These are phyloP conservation scores for Orbilia brochopaga DNA, from an alignment of 2,329 filamentous ascomycete genomes.

Conservation along the genomic window DNA sequence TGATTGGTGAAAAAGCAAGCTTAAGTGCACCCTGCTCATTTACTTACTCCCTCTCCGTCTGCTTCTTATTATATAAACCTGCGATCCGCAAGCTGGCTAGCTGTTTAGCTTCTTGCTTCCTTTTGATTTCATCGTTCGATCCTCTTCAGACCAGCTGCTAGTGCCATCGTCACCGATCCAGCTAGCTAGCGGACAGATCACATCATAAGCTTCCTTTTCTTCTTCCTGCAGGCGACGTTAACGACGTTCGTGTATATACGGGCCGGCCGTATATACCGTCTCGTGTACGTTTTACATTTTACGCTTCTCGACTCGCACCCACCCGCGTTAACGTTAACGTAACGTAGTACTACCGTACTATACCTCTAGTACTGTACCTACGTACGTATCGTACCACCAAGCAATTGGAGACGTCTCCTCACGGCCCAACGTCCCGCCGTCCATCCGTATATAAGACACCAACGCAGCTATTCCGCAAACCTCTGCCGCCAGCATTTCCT, in stretches of 20 bases:
- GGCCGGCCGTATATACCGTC: slow-evolving; percentile 33
- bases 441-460: slow-evolving; percentile 11
- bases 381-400: not conserved
- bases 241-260: slow-evolving; percentile 14
- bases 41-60: not conserved
- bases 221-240: too few relatives aligned
- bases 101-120: not conserved
- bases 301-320: slow-evolving; percentile 19
- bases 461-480: slow-evolving; percentile 36
- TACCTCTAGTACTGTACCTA: too few relatives aligned
- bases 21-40: slow-evolving; percentile 2
- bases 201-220: too few relatives aligned
- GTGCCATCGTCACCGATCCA: not conserved
- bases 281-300: slow-evolving; percentile 25
- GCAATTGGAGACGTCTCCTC: slow-evolving; percentile 12
- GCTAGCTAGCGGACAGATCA: too few relatives aligned
- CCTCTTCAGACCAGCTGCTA: not conserved
- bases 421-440: slow-evolving; percentile 16
- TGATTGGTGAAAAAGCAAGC: slow-evolving; percentile 4
- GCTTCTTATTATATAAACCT: slow-evolving; percentile 2
- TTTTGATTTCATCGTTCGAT: not conserved
- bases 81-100: not conserved
- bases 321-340: too few relatives aligned
- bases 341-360: too few relatives aligned
- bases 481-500: slow-evolving; percentile 41